Evolutionary conservation across 768 basidiomycete species (phyloP).

Genomic region (Fibroporia radiculosa): DNA sequence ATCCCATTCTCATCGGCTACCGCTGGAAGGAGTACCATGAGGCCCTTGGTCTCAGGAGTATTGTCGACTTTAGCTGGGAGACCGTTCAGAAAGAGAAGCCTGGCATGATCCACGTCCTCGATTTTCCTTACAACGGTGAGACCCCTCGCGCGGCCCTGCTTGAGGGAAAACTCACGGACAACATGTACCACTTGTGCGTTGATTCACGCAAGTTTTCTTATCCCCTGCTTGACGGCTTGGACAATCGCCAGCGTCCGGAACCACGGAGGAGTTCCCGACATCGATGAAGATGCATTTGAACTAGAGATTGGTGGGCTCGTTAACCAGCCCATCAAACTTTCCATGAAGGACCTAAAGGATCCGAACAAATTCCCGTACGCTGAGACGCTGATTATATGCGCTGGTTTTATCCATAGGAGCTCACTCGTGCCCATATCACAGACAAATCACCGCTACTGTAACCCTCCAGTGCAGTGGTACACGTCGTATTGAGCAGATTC

Average conservation of each 20-base stretch:
- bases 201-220: background rate
- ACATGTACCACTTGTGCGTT: slow-evolving; percentile 41
- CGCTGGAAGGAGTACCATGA: slow-evolving; percentile 50
- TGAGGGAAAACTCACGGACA: slow-evolving; percentile 39
- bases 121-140: slow-evolving; percentile 53
- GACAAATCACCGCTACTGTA: slow-evolving; percentile 41
- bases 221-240: background rate
- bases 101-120: slow-evolving; percentile 41
- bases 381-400: background rate
- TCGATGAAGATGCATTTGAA: slow-evolving; percentile 37
- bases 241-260: slow-evolving; percentile 36
- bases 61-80: slow-evolving; percentile 46
- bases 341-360: slow-evolving; percentile 42
- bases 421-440: too few relatives aligned
- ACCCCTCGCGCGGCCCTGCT: slow-evolving; percentile 36
- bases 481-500: slow-evolving; percentile 43
- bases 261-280: slow-evolving; percentile 45
- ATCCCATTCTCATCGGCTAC: slow-evolving; percentile 40
- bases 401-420: background rate
- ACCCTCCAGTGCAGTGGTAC: slow-evolving; percentile 52
- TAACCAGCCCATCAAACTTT: slow-evolving; percentile 34
- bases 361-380: slow-evolving; percentile 36
- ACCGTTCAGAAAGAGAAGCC: slow-evolving; percentile 44
- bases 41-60: slow-evolving; percentile 35
- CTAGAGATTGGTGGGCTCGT: slow-evolving; percentile 49